Percentiles rank a stretch among this genome's conserved stretches.
Conservation (phyloP, 2,329 filamentous ascomycete species). For the Cladophialophora psammophila region DNA sequence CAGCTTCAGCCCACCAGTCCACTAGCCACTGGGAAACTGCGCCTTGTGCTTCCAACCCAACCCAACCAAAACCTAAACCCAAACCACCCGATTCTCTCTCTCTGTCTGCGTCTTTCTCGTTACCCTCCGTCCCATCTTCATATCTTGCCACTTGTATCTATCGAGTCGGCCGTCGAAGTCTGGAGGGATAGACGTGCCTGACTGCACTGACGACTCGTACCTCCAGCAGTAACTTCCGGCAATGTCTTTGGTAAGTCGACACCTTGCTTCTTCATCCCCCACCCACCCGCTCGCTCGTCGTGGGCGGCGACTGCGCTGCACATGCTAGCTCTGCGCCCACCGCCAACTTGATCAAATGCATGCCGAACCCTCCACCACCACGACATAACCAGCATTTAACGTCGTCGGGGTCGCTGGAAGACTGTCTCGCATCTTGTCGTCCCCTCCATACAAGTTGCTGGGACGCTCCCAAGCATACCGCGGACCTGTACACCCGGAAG, state of each 20-base stretch:
- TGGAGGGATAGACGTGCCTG: conserved; percentile 22
- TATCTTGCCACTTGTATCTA: conserved; percentile 26
- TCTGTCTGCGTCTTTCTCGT: conserved; percentile 2
- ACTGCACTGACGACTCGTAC: conserved; percentile 7
- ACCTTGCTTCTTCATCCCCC: conserved; percentile 25
- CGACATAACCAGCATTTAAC: background rate
- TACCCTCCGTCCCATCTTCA: conserved; percentile 20
- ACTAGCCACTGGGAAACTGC: conserved; percentile 3
- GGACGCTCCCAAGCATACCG: conserved; percentile 1
- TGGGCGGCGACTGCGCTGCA: conserved; percentile 22
- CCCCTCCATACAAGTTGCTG: background rate
- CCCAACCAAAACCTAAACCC: conserved; percentile 1
- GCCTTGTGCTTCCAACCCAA: background rate
- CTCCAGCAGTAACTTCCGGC: conserved; percentile 16
- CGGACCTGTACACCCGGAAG: background rate
- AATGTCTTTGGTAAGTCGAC: conserved; percentile 35
- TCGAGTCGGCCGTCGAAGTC: conserved; percentile 20
- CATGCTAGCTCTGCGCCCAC: conserved; percentile 36
- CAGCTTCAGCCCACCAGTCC: background rate
- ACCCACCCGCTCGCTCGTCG: conserved; percentile 30
- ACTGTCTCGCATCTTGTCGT: background rate
- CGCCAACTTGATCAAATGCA: conserved; percentile 6
- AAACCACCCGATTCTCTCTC: conserved; percentile 7
- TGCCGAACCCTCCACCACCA: conserved; percentile 17
- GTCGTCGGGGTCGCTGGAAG: background rate